Evolutionary conservation across 805 yeast species (phyloP).

Genomic region (Kodamaea laetipori): DNA sequence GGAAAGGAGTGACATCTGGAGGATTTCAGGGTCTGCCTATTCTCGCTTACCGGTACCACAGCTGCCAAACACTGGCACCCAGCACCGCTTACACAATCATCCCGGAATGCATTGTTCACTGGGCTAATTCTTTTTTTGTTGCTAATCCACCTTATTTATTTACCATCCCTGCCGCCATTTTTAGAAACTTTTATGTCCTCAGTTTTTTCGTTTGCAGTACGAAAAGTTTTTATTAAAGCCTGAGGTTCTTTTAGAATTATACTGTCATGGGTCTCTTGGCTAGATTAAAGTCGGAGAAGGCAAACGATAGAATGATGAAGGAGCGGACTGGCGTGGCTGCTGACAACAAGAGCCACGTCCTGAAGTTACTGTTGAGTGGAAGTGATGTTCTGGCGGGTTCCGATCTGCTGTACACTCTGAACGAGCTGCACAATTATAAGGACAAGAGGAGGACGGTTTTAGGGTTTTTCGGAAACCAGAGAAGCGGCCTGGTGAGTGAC

Average conservation of each 20-base stretch:
- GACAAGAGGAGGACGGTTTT: slow-evolving; percentile 9
- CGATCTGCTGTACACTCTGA: slow-evolving; percentile 33
- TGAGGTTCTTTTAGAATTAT: neutral
- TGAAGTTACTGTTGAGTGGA: slow-evolving; percentile 23
- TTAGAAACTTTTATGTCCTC: slow-evolving; percentile 9
- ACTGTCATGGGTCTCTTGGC: slow-evolving; percentile 27
- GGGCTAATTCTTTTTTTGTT: neutral
- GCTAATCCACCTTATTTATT: slow-evolving; percentile 5
- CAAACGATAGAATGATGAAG: slow-evolving; percentile 3
- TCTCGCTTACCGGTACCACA: neutral
- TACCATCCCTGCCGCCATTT: slow-evolving; percentile 13
- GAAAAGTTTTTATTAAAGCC: neutral
- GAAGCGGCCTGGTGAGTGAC: slow-evolving; percentile 3
- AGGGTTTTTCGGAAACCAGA: slow-evolving; percentile 1
- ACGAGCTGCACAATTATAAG: slow-evolving; percentile 20
- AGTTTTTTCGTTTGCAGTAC: neutral
- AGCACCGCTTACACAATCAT: slow-evolving; percentile 2
- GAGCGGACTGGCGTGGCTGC: neutral
- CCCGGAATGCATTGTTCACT: slow-evolving; percentile 7
- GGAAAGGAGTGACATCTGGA: too few species aligned
- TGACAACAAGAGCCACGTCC: slow-evolving; percentile 18
- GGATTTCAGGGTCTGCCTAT: too few species aligned
- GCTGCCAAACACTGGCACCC: too few species aligned
- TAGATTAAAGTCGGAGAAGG: slow-evolving; percentile 19
- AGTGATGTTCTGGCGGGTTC: slow-evolving; percentile 40